phyloP scores from a whole-genome alignment of 768 basidiomycete genomes.

The Porphyrellus cyaneotinctus region DNA sequence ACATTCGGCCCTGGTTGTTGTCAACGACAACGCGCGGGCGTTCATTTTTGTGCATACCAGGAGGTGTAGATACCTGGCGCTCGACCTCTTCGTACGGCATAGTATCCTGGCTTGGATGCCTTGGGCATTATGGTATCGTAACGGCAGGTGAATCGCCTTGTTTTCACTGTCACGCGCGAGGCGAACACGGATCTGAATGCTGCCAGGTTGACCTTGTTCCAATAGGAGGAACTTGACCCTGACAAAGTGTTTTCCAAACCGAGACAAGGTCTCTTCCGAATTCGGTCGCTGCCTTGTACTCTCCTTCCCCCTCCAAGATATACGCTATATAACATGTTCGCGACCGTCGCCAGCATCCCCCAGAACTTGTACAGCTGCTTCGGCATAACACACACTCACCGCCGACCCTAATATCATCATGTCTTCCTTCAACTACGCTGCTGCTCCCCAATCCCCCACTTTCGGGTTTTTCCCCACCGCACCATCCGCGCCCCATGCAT shows the following conservation, averaged over 20 bases:
- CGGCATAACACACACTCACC: constrained; percentile 6
- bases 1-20: constrained; percentile 60
- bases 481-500: constrained; percentile 54
- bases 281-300: constrained; percentile 28
- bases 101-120: constrained; percentile 48
- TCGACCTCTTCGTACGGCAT: constrained; percentile 69
- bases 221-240: background rate
- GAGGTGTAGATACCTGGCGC: constrained; percentile 61
- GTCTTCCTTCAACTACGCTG: constrained; percentile 42
- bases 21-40: constrained; percentile 23
- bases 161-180: background rate
- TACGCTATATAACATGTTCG: constrained; percentile 26
- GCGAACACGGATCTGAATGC: background rate
- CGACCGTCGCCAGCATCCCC: constrained; percentile 2
- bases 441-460: constrained; percentile 49
- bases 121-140: constrained; percentile 32
- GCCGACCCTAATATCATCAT: constrained; percentile 23
- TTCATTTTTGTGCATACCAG: constrained; percentile 52
- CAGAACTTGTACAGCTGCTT: too few relatives aligned
- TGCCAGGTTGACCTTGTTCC: constrained; percentile 15
- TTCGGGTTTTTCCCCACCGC: constrained; percentile 57
- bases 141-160: background rate
- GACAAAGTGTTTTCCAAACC: constrained; percentile 19
- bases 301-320: background rate
- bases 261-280: constrained; percentile 18